These are phyloP conservation scores for Bimuria novae-zelandiae DNA, from an alignment of 2,329 filamentous ascomycete genomes.

Conservation along the genomic window DNA sequence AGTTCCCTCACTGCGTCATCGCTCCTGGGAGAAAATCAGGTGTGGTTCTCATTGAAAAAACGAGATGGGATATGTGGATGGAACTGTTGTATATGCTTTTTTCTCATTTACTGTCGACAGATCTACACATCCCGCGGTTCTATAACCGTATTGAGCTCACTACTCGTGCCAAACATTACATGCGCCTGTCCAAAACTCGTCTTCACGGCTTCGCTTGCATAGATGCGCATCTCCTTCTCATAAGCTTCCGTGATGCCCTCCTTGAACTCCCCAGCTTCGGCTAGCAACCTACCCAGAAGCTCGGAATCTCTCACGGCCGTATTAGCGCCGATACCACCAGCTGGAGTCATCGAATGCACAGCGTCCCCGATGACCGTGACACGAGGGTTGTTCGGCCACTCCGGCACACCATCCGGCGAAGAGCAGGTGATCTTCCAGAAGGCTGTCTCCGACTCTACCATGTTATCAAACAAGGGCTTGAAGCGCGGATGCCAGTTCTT, in stretches of 20 bases:
- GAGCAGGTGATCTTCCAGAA: slow-evolving; percentile 72
- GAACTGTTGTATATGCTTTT: no score
- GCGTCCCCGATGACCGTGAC: slow-evolving; percentile 54
- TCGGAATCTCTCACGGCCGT: slow-evolving; percentile 51
- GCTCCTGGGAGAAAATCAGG: no score
- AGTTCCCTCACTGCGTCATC: no score
- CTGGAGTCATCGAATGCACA: slow-evolving; percentile 53
- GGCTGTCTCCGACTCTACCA: slow-evolving; percentile 61
- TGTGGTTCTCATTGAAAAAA: no score
- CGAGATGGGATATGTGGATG: no score
- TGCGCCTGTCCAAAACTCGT: slow-evolving; percentile 54
- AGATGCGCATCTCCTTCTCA: slow-evolving; percentile 45
- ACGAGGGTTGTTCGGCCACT: slow-evolving; percentile 62
- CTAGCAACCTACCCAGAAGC: slow-evolving; percentile 46
- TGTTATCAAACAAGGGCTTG: slow-evolving; percentile 62
- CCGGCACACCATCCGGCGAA: slow-evolving; percentile 61
- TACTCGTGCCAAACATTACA: slow-evolving; percentile 18
- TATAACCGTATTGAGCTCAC: slow-evolving; percentile 16
- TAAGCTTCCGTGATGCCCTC: slow-evolving; percentile 44
- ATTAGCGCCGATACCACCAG: slow-evolving; percentile 53
- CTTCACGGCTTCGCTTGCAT: slow-evolving; percentile 50
- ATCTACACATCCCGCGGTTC: background rate
- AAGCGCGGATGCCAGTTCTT: slow-evolving; percentile 61
- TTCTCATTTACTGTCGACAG: no score
- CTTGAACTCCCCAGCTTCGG: slow-evolving; percentile 32